These are phyloP conservation scores for Termitomyces sp. DNA, from an alignment of 768 basidiomycete species.

Conservation along the genomic window DNA sequence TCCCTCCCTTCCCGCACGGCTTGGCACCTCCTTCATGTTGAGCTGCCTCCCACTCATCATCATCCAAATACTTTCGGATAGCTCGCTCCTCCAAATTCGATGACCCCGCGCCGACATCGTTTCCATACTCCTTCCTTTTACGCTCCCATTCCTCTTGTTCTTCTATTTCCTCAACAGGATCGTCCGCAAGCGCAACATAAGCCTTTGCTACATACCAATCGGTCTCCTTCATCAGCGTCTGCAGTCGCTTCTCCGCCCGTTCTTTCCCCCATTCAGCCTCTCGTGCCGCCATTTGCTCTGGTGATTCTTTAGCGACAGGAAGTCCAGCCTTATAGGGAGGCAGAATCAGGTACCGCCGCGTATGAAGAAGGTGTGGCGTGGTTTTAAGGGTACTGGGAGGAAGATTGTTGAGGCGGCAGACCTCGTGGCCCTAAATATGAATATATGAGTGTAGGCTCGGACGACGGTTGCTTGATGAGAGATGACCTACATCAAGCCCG, in stretches of 20 bases:
- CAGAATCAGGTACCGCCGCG: slow-evolving; percentile 52
- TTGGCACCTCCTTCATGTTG: slow-evolving; percentile 1
- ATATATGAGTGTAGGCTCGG: background rate
- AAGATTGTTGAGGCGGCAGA: slow-evolving; percentile 66
- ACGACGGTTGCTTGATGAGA: background rate
- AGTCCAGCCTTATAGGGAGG: slow-evolving; percentile 34
- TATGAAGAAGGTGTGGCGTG: slow-evolving; percentile 73
- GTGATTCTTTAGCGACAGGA: slow-evolving; percentile 16
- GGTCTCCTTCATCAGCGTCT: slow-evolving; percentile 63
- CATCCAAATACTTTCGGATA: slow-evolving; percentile 58
- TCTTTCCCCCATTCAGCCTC: slow-evolving; percentile 45
- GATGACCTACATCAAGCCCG: slow-evolving; percentile 52
- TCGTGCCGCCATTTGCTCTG: slow-evolving; percentile 28
- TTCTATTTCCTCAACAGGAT: slow-evolving; percentile 24
- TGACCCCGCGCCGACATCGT: background rate
- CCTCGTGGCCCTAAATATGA: slow-evolving; percentile 41
- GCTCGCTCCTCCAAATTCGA: slow-evolving; percentile 44
- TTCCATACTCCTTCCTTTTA: slow-evolving; percentile 12
- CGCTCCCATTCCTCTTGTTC: slow-evolving; percentile 29
- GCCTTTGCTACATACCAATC: slow-evolving; percentile 65
- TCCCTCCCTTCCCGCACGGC: slow-evolving; percentile 1
- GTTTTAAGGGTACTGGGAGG: slow-evolving; percentile 62
- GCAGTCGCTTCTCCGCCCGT: slow-evolving; percentile 56
- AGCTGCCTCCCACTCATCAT: slow-evolving; percentile 65
- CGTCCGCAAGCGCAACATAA: slow-evolving; percentile 66